A percentile compares a stretch with the other conserved stretches of the same genome.
Conservation (phyloP, 768 basidiomycete species). For the Tubosaeta sp. region DNA sequence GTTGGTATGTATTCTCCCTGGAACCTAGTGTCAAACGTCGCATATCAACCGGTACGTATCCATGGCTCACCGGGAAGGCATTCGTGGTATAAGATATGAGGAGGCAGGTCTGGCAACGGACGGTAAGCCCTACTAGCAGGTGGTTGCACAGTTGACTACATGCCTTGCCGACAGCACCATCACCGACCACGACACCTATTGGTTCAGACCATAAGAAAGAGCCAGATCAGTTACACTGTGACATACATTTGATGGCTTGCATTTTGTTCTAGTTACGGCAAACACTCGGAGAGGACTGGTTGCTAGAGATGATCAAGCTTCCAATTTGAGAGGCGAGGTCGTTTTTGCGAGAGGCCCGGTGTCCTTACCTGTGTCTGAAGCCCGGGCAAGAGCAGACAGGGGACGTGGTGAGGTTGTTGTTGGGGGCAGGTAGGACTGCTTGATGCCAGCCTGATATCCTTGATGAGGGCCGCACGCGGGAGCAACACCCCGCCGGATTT, state of each 20-base stretch:
- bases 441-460: conserved; percentile 28
- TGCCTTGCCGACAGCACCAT: conserved; percentile 98
- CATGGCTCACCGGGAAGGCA: conserved; percentile 78
- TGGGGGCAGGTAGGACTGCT: conserved; percentile 16
- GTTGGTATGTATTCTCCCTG: conserved; percentile 97
- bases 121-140: conserved; percentile 11
- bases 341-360: background rate
- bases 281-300: conserved; percentile 7
- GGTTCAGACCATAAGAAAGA: conserved; percentile 30
- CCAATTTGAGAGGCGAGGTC: conserved; percentile 10
- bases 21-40: conserved; percentile 14
- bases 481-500: conserved; percentile 15
- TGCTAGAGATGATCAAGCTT: conserved; percentile 18
- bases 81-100: conserved; percentile 99
- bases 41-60: conserved; percentile 11
- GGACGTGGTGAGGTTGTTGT: conserved; percentile 1
- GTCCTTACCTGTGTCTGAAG: conserved; percentile 4
- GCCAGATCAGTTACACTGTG: conserved; percentile 7
- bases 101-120: conserved; percentile 76
- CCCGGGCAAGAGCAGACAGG: background rate
- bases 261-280: conserved; percentile 37
- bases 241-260: conserved; percentile 90
- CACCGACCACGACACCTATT: conserved; percentile 94
- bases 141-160: conserved; percentile 24
- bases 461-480: conserved; percentile 20